phyloP scores from a whole-genome alignment of 1,139 yeast species.

The Fermentozyma sake region DNA sequence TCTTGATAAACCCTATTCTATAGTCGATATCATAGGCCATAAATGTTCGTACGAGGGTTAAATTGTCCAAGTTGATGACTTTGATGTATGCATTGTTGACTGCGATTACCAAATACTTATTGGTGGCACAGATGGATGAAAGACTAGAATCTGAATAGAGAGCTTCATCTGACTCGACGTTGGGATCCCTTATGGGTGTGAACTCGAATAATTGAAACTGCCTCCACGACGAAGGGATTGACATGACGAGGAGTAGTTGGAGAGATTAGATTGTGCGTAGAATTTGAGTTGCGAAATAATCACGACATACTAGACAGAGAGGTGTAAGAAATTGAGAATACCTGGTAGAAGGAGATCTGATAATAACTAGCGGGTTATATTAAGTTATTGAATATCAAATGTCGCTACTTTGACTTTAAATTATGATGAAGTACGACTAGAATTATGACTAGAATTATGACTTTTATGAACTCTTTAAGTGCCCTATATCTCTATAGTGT shows the following conservation, averaged over 20 bases:
- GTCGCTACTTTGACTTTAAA: no score
- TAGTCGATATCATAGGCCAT: conserved; percentile 63
- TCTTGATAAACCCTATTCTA: conserved; percentile 52
- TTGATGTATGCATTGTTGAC: conserved; percentile 52
- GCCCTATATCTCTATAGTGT: no score
- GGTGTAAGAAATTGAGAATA: no score
- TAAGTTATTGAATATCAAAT: no score
- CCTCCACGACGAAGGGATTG: conserved; percentile 61
- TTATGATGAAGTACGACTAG: no score
- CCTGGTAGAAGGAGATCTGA: no score
- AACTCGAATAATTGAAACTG: conserved; percentile 86
- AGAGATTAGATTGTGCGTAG: no score
- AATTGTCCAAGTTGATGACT: conserved; percentile 46
- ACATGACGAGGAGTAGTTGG: neutral
- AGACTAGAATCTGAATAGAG: conserved; percentile 78
- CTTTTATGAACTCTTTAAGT: no score
- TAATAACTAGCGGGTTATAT: no score
- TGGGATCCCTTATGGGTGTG: conserved; percentile 82
- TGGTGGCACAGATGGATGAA: conserved; percentile 55
- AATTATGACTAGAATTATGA: no score
- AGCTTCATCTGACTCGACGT: conserved; percentile 54
- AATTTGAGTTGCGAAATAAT: no score
- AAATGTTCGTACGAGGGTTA: conserved; percentile 47
- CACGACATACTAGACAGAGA: no score
- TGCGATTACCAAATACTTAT: conserved; percentile 55